Base-by-base conservation (phyloP, 208 protist genomes). In the Leishmania mexicana region DNA sequence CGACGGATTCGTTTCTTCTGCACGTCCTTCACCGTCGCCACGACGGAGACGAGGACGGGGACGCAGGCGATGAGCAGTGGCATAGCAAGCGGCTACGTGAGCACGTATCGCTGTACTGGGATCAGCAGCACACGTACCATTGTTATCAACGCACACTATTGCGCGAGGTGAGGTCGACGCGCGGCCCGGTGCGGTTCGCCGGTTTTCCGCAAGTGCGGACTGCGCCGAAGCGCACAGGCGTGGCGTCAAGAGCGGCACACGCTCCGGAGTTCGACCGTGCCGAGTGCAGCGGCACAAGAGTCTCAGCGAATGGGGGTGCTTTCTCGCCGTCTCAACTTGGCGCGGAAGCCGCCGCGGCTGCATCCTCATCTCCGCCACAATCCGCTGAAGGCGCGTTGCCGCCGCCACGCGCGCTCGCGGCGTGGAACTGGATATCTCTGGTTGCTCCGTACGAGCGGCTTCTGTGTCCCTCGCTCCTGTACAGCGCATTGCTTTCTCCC, bases 381-480 rank as follows among this genome's bases (percentile, higher is more conserved):
- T 13, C 73, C 19, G 1, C n/a, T 15, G 73, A 57, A n/a, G 75
- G 38, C 15, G 10, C 38, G 17, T 24, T 78, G 79, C n/a, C 28
- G 35, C 76, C 80, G 45, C 80, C 83, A 13, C 76, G 79, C 15
- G 60, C 77, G 13, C 75, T 84, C 13, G 83, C 87, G 28, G 81
- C 84, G 45, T 81, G 83, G 78, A 81, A 77, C 31, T 83, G 68
- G 72, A 83, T 96, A 19, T 76, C 42, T 11, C 65, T 92, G 35
- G 73, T 91, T 17, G 73, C 89, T 0, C 89, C 83, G 47, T 94
- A 92, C 68, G 92, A 96, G 76, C 81, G 82, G 21, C 84, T 93
- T 3, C 74, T 91, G 51, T 94, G 92, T 60, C 92, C 92, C 0
- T 83, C 86, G 31, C 83, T 96, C n/a, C 82, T 94, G 17, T 90